A percentile compares a stretch with the other conserved stretches of the same genome.
These are phyloP conservation scores for Panellus pusillus DNA, from an alignment of 768 basidiomycete genomes.

Conservation along the genomic window DNA sequence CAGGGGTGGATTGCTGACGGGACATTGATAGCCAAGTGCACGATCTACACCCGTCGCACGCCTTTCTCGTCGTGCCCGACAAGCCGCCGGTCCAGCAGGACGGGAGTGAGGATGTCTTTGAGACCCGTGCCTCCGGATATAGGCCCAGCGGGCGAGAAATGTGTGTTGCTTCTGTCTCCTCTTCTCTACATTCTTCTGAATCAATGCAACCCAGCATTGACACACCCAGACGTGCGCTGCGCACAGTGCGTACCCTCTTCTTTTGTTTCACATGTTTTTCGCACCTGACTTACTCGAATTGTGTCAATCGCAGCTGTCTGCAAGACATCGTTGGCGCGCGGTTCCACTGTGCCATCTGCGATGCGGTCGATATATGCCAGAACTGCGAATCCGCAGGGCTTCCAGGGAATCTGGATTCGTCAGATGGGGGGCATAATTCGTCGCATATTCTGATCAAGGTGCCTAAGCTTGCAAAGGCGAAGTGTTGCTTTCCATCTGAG, in stretches of 20 bases:
- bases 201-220: constrained; percentile 49
- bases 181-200: neutral
- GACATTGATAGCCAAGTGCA: constrained; percentile 69
- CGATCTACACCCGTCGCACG: constrained; percentile 87
- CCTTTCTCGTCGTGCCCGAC: constrained; percentile 82
- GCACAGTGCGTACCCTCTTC: constrained; percentile 62
- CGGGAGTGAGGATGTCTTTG: constrained; percentile 38
- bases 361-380: constrained; percentile 80
- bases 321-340: constrained; percentile 90
- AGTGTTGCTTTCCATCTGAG: neutral
- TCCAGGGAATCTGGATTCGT: constrained; percentile 77
- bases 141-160: constrained; percentile 52
- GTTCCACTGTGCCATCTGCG: constrained; percentile 91
- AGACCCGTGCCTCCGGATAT: constrained; percentile 35
- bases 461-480: neutral
- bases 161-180: constrained; percentile 38
- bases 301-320: constrained; percentile 59
- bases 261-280: neutral
- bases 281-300: neutral
- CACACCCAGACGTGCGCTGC: constrained; percentile 82
- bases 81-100: constrained; percentile 37
- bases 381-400: constrained; percentile 87
- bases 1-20: neutral
- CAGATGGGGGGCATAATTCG: constrained; percentile 75
- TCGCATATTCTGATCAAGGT: constrained; percentile 97